These are phyloP conservation scores for Alternaria longipes DNA, from an alignment of 2,329 filamentous ascomycete species.

Conservation along the genomic window DNA sequence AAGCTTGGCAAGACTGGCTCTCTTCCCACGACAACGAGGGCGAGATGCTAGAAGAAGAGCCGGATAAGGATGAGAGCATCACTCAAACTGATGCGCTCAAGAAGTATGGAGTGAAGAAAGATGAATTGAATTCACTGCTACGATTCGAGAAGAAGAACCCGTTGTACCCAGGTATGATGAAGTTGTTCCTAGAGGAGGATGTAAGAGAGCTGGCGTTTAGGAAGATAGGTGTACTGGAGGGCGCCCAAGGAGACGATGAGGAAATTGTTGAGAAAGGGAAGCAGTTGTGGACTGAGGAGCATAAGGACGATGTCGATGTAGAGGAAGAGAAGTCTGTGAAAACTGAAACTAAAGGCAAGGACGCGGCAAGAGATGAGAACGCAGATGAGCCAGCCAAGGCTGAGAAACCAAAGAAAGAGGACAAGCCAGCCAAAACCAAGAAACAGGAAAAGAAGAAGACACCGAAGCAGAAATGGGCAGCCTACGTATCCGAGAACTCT, in stretches of 20 bases:
- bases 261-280: conserved; percentile 6
- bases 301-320: neutral
- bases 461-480: conserved; percentile 22
- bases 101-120: conserved; percentile 25
- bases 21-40: neutral
- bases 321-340: neutral
- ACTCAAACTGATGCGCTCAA: conserved; percentile 25
- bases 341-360: neutral
- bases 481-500: conserved; percentile 15
- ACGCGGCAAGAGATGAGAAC: neutral
- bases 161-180: conserved; percentile 17
- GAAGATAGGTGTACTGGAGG: conserved; percentile 18
- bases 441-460: conserved; percentile 12
- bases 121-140: conserved; percentile 9
- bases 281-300: conserved; percentile 19
- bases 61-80: conserved; percentile 13
- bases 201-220: conserved; percentile 17
- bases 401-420: neutral
- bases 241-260: neutral
- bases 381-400: neutral
- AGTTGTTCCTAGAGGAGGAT: conserved; percentile 19
- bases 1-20: conserved; percentile 16
- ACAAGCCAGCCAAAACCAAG: neutral
- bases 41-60: conserved; percentile 13
- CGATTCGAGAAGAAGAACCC: conserved; percentile 22